Base-by-base conservation (phyloP, 306 rosid genomes). In the Cyclanthera cordifolia region DNA sequence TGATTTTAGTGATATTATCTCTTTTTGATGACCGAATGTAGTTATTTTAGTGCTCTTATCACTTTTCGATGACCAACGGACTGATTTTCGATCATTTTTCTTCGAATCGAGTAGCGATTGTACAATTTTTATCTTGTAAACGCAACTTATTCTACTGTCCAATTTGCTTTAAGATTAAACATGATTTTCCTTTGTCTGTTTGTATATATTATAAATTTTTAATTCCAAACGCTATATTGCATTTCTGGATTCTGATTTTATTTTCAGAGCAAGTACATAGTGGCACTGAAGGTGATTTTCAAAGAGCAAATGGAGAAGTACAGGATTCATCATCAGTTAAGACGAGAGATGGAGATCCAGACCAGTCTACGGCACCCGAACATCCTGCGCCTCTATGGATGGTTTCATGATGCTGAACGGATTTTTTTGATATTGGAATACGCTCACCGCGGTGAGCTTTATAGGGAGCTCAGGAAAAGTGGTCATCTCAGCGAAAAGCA, bases 401-500 rank as follows among this genome's bases (percentile, higher is more conserved):
- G 97, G 97, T 90, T 90, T 57, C 86, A 90, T 69, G 95, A 90
- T 30, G 54, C 72, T 8, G 86, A 88, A n/a, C 87, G 89, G 27
- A 81, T 87, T 69, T 83, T 81, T 79, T 73, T 90, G 83, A 90
- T 90, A 34, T 92, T 90, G 66, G 97, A 88, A 75, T 90, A 88
- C 53, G 95, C 97, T 72, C 86, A 86, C 55, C 84, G 88, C 53
- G 97, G 95, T 5, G 97, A 90, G 80, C 88, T 90, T 73, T 90
- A 88, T 47, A 80, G 69, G 52, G 88, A 83, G 73, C 81, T 88
- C 3, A 77, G 84, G 56, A 82, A 77, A 49, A 76, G 11, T 6
- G 86, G 78, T 0, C 71, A 72, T 77, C 73, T 90, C 65, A 71
- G 67, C 43, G 95, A 90, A 82, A 80, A 77, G 59, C 86, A 86